Evolutionary conservation across 768 basidiomycete genomes (phyloP).

Genomic region (Mycena capillaripes): DNA sequence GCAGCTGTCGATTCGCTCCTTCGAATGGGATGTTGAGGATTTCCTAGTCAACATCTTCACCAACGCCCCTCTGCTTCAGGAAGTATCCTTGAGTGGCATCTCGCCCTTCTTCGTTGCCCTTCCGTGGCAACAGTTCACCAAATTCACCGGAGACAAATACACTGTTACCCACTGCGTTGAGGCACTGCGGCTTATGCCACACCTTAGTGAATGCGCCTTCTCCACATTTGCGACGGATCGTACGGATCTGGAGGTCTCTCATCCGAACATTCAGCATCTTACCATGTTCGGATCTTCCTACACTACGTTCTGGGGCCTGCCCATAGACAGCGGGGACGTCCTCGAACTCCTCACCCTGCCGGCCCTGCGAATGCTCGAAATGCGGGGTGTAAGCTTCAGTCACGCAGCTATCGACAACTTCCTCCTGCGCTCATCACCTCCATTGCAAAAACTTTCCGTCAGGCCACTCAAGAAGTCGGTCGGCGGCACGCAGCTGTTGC

Average conservation of each 20-base stretch:
- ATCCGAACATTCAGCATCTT: too few species aligned
- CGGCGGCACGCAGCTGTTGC: background rate
- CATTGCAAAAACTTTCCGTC: background rate
- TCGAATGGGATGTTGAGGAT: background rate
- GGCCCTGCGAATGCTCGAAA: background rate
- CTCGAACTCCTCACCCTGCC: background rate
- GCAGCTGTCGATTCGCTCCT: background rate
- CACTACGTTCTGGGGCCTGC: background rate
- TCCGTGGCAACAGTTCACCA: background rate
- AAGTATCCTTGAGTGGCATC: background rate
- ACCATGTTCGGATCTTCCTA: background rate
- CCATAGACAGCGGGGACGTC: background rate
- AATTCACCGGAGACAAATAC: background rate
- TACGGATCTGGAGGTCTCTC: too few species aligned
- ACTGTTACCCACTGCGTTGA: background rate
- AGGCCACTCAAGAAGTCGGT: background rate
- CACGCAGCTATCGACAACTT: background rate
- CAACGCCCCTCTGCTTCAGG: background rate
- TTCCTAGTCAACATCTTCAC: background rate
- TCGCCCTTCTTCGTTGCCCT: background rate
- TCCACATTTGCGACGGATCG: background rate
- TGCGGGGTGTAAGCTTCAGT: background rate
- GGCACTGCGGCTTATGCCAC: background rate
- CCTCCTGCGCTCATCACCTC: background rate
- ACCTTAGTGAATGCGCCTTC: background rate